Evolutionary conservation across 1,139 yeast species (phyloP), one percentile per base, ranked within the genome.

Genomic region (Debaryomyces sp.): DNA sequence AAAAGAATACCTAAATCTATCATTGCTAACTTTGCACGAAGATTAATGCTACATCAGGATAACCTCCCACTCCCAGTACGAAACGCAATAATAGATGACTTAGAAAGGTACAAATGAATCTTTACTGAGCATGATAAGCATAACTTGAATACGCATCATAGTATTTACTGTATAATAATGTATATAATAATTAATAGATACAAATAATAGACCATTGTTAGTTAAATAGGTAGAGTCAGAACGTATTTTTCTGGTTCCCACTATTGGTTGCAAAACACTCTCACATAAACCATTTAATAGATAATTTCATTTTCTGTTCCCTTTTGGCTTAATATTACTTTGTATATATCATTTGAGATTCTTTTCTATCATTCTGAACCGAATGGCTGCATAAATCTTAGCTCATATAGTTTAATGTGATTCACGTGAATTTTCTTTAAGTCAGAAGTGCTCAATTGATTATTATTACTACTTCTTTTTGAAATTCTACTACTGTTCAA

Each of bases 1-100:
- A 50, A 54, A 44, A 49, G 46, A 32, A 44, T 55, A 3, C 57
- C 56, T 5, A 40, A 29, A 17, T 24, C 43, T 7, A 43, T 54
- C 10, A 44, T 50, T 15, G 32, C 18, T 7, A 34, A 45, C 12
- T 52, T 56, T 52, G 45, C 45, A 10, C 46, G 42, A 42, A 49
- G 39, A 36, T 27, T 43, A 17, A 43, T 13, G 27, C 23, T 29
- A 23, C 22, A 41, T 22, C 23, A 41, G 4, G 17, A 29, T 13
- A 18, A 21, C 2, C 6, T 27, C 10, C 26, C 26, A 30, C 22
- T 21, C 7, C 22, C 43, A 3, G 21, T 29, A 4, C 43, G 22
- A 23, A 41, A 41, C 5, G 9, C 12, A 3, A 18, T 30, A 3
- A 22, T 30, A 15, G 26, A 41, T 41, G 36, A 30, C 21, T 22